Conservation (phyloP, 176 grass and related monocot species). For the Saccharum officinarum region DNA sequence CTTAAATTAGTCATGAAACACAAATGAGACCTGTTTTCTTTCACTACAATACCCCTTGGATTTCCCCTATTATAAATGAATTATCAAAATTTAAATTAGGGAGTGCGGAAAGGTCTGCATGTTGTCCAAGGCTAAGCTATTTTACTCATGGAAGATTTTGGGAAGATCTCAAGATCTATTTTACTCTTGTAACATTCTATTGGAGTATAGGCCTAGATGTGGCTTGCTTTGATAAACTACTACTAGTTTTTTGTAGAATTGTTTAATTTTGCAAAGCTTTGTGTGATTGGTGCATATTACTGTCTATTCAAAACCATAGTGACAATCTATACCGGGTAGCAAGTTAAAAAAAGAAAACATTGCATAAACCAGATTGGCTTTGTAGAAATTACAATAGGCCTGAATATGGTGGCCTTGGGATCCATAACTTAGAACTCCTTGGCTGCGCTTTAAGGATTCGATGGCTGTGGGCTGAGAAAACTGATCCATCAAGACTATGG, state of each 20-base stretch:
- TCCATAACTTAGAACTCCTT: no score
- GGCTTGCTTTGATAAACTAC: background rate
- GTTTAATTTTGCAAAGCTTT: background rate
- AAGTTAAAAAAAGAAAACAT: background rate
- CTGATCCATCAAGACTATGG: no score
- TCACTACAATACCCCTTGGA: background rate
- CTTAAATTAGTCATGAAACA: background rate
- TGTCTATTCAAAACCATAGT: background rate
- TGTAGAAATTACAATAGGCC: slow-evolving; percentile 10
- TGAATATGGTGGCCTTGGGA: no score
- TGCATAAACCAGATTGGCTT: slow-evolving; percentile 10
- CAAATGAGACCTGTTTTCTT: background rate
- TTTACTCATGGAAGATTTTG: background rate
- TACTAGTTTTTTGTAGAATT: slow-evolving; percentile 13
- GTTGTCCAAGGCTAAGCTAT: background rate
- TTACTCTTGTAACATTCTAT: background rate
- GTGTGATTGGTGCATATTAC: background rate
- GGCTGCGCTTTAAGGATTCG: no score
- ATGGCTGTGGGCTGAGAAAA: no score
- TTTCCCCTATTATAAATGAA: background rate
- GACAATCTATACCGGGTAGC: background rate
- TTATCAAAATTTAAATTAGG: background rate
- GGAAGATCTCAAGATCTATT: background rate
- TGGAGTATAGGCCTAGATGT: background rate
- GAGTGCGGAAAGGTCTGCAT: background rate